These are phyloP conservation scores for Podila epicladia DNA, from an alignment of 192 early-diverging fungal genomes.

Conservation along the genomic window DNA sequence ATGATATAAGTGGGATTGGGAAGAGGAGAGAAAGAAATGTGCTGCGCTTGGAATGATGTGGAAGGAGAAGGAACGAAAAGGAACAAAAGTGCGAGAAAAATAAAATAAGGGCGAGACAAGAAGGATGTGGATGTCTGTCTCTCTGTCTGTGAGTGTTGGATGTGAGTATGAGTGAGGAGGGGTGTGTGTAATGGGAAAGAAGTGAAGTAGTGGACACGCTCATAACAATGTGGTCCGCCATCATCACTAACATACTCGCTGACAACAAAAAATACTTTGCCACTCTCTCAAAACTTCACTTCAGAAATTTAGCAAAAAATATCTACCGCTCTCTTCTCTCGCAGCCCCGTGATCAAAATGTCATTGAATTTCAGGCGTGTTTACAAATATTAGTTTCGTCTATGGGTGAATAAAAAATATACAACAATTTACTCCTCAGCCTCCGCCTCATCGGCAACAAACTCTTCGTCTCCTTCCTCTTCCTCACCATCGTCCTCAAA, in stretches of 20 bases:
- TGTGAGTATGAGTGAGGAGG: background rate
- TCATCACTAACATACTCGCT: too few relatives aligned
- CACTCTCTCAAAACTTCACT: too few relatives aligned
- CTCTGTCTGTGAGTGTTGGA: background rate
- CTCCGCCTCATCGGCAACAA: conserved; percentile 10
- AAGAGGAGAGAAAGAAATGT: background rate
- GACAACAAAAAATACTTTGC: too few relatives aligned
- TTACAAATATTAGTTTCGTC: too few relatives aligned
- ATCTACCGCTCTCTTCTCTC: too few relatives aligned
- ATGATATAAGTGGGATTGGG: background rate
- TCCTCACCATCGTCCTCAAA: conserved; percentile 1
- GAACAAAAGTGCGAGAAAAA: background rate
- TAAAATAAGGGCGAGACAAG: background rate
- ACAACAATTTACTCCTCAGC: conserved; percentile 8
- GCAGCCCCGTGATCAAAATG: too few relatives aligned
- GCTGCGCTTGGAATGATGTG: background rate
- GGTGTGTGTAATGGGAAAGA: too few relatives aligned
- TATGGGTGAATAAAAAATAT: too few relatives aligned
- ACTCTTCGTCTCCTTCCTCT: conserved; percentile 11
- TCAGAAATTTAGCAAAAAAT: too few relatives aligned
- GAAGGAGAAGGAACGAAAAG: background rate
- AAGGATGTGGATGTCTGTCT: background rate
- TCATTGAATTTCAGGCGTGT: too few relatives aligned
- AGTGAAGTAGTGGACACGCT: too few relatives aligned
- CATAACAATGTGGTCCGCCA: too few relatives aligned